Percentiles rank a stretch among this genome's conserved stretches.
Evolutionary conservation across 169 alveolate genomes (phyloP).

Genomic region (Eimeria maxima): DNA sequence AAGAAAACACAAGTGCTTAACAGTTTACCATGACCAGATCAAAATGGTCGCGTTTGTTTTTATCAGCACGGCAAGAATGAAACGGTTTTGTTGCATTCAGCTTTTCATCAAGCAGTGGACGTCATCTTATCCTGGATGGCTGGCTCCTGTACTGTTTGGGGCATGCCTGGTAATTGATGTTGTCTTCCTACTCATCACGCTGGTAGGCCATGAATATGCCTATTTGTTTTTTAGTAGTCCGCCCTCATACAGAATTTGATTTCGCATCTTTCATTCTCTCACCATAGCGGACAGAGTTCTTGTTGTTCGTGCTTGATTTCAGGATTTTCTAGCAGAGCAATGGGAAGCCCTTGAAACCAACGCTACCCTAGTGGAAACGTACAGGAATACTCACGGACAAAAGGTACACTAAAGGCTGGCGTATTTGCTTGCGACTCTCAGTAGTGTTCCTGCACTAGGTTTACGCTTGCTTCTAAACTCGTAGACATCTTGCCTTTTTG

Average conservation of each 20-base stretch:
- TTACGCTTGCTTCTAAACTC: not conserved
- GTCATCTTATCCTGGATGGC: slow-evolving; percentile 73
- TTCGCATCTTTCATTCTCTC: not conserved
- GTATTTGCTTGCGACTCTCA: not conserved
- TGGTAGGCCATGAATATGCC: slow-evolving; percentile 50
- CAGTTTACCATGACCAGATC: no score
- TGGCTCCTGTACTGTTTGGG: slow-evolving; percentile 56
- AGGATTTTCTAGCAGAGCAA: slow-evolving; percentile 83
- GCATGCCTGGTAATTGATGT: slow-evolving; percentile 58
- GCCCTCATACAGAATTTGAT: not conserved
- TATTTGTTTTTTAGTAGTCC: not conserved
- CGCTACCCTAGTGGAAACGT: slow-evolving; percentile 82
- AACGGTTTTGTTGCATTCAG: not conserved
- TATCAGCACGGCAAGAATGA: not conserved
- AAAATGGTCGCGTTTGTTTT: not conserved
- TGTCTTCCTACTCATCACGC: slow-evolving; percentile 75
- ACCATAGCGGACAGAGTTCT: not conserved
- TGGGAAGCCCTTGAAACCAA: slow-evolving; percentile 83
- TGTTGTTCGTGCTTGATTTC: not conserved
- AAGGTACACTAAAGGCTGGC: slow-evolving; percentile 27
- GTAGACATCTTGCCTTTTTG: not conserved
- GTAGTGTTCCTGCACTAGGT: not conserved
- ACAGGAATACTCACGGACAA: slow-evolving; percentile 74
- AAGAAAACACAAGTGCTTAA: not conserved
- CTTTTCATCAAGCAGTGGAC: slow-evolving; percentile 68